These are phyloP conservation scores for Posidonia australis DNA, from an alignment of 106 monocot genomes.

Conservation along the genomic window DNA sequence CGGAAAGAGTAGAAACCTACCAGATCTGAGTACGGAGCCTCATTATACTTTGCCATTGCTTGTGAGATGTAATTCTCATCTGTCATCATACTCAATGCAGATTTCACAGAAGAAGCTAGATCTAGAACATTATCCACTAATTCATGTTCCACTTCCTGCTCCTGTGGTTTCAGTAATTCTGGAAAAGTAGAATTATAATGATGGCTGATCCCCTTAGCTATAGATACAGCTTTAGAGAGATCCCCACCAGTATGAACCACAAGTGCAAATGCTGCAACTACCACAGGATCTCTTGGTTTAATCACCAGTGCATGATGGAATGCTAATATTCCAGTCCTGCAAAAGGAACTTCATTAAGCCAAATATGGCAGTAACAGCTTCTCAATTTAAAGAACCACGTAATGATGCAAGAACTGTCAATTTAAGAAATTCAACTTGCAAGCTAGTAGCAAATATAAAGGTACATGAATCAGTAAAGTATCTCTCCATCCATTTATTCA, in stretches of 20 bases:
- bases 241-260: slow-evolving; percentile 88
- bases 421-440: too few species aligned
- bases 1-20: too few species aligned
- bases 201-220: slow-evolving; percentile 43
- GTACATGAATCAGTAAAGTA: too few species aligned
- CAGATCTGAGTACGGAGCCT: slow-evolving; percentile 75
- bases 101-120: slow-evolving; percentile 34
- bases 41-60: slow-evolving; percentile 71
- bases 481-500: too few species aligned
- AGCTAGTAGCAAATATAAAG: too few species aligned
- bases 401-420: too few species aligned
- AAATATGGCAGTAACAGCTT: not conserved
- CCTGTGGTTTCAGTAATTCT: slow-evolving; percentile 42
- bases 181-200: slow-evolving; percentile 36
- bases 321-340: slow-evolving; percentile 72
- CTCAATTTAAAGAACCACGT: too few species aligned
- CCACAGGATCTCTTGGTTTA: slow-evolving; percentile 56
- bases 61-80: slow-evolving; percentile 55
- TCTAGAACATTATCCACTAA: slow-evolving; percentile 41
- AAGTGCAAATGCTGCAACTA: slow-evolving; percentile 60
- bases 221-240: slow-evolving; percentile 53
- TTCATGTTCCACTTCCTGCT: slow-evolving; percentile 24
- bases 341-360: not conserved
- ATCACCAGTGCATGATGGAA: slow-evolving; percentile 67
- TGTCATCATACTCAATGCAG: slow-evolving; percentile 65